phyloP scores from a whole-genome alignment of 441 rosid genomes.

The Mallotus japonicus region DNA sequence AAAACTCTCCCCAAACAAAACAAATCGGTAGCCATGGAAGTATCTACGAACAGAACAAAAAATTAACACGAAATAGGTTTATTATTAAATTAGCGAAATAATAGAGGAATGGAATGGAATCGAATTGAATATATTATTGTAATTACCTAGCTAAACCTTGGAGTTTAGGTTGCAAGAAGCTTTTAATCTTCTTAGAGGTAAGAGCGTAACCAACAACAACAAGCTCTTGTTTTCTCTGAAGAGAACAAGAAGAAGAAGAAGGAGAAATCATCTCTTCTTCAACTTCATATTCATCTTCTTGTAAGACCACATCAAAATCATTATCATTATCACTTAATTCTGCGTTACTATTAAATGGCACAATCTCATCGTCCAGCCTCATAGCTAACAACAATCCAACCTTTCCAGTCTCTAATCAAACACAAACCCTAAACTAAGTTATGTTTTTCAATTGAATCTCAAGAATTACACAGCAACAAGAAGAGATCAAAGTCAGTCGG shows the following conservation, averaged over 20 bases:
- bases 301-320: background rate
- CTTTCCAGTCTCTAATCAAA: too few species aligned
- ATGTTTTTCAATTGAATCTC: too few species aligned
- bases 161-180: constrained; percentile 77
- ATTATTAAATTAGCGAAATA: too few species aligned
- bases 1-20: background rate
- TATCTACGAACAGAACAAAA: too few species aligned
- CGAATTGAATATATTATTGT: too few species aligned
- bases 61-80: too few species aligned
- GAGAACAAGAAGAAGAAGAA: constrained; percentile 23
- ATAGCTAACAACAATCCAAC: constrained; percentile 8
- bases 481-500: too few species aligned
- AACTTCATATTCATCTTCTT: background rate
- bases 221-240: constrained; percentile 23
- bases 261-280: constrained; percentile 6
- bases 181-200: constrained; percentile 74
- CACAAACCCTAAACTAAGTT: too few species aligned
- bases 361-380: constrained; percentile 40
- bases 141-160: constrained; percentile 70
- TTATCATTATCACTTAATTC: constrained; percentile 16
- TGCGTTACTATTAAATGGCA: constrained; percentile 24
- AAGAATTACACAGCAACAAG: too few species aligned
- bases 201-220: constrained; percentile 78
- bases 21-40: constrained; percentile 5
- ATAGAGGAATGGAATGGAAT: too few species aligned